These are phyloP conservation scores for Penicillium turbatum DNA, from an alignment of 495 filamentous ascomycete genomes.

Conservation along the genomic window DNA sequence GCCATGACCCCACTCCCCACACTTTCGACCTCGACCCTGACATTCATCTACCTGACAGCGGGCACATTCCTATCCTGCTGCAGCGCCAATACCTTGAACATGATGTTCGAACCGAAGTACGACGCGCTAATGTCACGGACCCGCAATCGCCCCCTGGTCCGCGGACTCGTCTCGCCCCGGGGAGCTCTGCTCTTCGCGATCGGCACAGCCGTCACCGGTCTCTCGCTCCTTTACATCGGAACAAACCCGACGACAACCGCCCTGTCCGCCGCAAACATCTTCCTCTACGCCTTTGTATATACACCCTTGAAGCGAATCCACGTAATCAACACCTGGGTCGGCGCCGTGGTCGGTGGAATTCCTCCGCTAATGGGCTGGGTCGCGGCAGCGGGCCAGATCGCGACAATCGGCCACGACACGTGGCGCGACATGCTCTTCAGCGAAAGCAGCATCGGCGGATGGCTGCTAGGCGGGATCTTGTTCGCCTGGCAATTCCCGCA, in stretches of 20 bases:
- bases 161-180: slow-evolving; percentile 68
- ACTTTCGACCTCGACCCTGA: slow-evolving; percentile 80
- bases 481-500: slow-evolving; percentile 99
- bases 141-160: slow-evolving; percentile 81
- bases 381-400: slow-evolving; percentile 81
- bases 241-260: slow-evolving; percentile 91
- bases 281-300: slow-evolving; percentile 85
- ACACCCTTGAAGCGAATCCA: slow-evolving; percentile 87
- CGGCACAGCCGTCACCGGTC: slow-evolving; percentile 60
- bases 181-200: slow-evolving; percentile 79
- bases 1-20: slow-evolving; percentile 71
- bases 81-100: slow-evolving; percentile 91
- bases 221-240: slow-evolving; percentile 71
- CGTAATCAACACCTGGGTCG: slow-evolving; percentile 91
- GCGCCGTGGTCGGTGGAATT: slow-evolving; percentile 87
- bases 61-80: slow-evolving; percentile 84
- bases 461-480: slow-evolving; percentile 78
- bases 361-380: slow-evolving; percentile 98
- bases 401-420: slow-evolving; percentile 61
- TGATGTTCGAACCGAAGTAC: slow-evolving; percentile 88
- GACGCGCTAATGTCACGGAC: slow-evolving; percentile 93
- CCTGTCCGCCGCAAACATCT: slow-evolving; percentile 79
- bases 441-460: slow-evolving; percentile 71
- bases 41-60: slow-evolving; percentile 83
- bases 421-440: slow-evolving; percentile 78